phyloP scores from a whole-genome alignment of 192 early-diverging fungal genomes.

The Borealophlyctis nickersoniae region DNA sequence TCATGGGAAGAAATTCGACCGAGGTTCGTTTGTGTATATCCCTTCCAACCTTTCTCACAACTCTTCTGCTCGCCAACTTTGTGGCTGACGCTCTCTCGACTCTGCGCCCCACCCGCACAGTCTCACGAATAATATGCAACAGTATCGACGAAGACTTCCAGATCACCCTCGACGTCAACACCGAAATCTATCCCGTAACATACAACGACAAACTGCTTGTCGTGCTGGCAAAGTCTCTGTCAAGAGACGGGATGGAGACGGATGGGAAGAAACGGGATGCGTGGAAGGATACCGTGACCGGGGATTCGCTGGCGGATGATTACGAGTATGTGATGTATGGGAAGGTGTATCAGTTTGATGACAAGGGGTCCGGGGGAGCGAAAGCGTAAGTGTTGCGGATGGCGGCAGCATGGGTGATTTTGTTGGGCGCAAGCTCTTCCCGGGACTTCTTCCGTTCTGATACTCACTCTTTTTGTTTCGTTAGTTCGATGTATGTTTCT shows the following conservation, averaged over 20 bases:
- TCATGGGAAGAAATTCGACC: slow-evolving; percentile 90
- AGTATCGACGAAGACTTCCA: slow-evolving; percentile 86
- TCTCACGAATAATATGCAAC: slow-evolving; percentile 81
- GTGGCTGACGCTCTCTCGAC: not conserved
- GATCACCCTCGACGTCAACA: slow-evolving; percentile 90
- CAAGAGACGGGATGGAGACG: slow-evolving; percentile 41
- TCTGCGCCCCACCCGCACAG: slow-evolving; percentile 36
- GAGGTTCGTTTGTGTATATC: slow-evolving; percentile 55
- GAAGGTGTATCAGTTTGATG: slow-evolving; percentile 93
- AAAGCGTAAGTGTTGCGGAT: slow-evolving; percentile 62
- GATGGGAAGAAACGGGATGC: slow-evolving; percentile 47
- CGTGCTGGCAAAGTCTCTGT: slow-evolving; percentile 75
- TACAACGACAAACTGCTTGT: slow-evolving; percentile 83
- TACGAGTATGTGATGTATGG: slow-evolving; percentile 99
- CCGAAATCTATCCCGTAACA: slow-evolving; percentile 86
- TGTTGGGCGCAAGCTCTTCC: not conserved
- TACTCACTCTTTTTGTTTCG: slow-evolving; percentile 10
- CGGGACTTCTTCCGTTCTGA: not conserved
- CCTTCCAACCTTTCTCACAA: not conserved
- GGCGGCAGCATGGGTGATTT: not conserved
- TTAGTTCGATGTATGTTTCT: slow-evolving; percentile 80
- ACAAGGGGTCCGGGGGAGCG: slow-evolving; percentile 55
- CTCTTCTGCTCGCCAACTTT: not conserved
- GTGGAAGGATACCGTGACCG: slow-evolving; percentile 57
- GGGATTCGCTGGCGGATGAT: slow-evolving; percentile 76